Evolutionary conservation across 176 grass and related monocot genomes (phyloP).

Genomic region (Oryza nivara): DNA sequence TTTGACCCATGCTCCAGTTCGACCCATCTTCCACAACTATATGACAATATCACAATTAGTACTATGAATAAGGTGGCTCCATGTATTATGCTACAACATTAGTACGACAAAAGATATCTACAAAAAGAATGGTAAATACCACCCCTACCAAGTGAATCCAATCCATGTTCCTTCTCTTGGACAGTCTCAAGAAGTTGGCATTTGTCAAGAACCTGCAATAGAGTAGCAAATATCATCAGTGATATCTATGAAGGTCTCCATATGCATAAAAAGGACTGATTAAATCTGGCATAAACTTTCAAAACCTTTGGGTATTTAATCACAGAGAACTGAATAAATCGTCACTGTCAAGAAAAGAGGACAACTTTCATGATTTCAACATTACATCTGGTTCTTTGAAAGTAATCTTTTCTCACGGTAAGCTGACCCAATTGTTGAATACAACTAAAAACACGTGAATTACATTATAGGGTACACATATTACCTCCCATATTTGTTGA

Average conservation of each 20-base stretch:
- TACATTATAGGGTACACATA: background rate
- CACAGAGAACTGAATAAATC: slow-evolving; percentile 4
- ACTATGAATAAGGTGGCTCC: background rate
- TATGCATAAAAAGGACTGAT: slow-evolving; percentile 20
- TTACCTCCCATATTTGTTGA: slow-evolving; percentile 90
- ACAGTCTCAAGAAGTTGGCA: slow-evolving; percentile 88
- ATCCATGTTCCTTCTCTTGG: slow-evolving; percentile 71
- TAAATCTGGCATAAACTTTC: background rate
- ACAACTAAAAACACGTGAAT: background rate
- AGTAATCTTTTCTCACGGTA: slow-evolving; percentile 7
- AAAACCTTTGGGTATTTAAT: background rate
- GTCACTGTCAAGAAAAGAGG: background rate
- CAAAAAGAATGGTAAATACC: background rate
- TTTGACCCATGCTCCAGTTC: slow-evolving; percentile 96
- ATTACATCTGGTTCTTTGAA: slow-evolving; percentile 15
- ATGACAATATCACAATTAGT: background rate
- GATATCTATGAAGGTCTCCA: background rate
- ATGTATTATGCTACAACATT: background rate
- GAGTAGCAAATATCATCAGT: background rate
- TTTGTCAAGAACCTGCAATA: slow-evolving; percentile 77
- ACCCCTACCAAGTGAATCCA: slow-evolving; percentile 73
- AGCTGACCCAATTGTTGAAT: background rate
- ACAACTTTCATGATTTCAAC: background rate
- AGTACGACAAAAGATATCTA: background rate
- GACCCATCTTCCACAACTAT: slow-evolving; percentile 69